A percentile compares a stretch with the other conserved stretches of the same genome.
These are phyloP conservation scores for Cytidiella melzeri DNA, from an alignment of 768 basidiomycete genomes.

Conservation along the genomic window DNA sequence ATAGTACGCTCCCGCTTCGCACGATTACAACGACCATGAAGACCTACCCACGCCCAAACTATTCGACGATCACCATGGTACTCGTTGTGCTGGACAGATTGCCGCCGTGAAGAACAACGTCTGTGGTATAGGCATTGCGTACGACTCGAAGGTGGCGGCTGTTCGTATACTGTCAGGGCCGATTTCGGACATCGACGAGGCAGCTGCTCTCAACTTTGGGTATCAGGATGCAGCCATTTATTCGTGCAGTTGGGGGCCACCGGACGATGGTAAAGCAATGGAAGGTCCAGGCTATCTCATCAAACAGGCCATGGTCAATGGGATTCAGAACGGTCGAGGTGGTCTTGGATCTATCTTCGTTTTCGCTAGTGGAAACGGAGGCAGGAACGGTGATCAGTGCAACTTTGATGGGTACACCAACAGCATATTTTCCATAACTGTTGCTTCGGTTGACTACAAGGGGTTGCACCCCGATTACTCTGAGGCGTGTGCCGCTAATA, in stretches of 20 bases:
- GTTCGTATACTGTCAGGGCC: slow-evolving; percentile 93
- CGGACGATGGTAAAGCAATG: slow-evolving; percentile 92
- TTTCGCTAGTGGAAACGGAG: slow-evolving; percentile 97
- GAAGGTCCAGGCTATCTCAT: slow-evolving; percentile 90
- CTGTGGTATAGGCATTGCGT: slow-evolving; percentile 93
- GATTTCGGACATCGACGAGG: slow-evolving; percentile 94
- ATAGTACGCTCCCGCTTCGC: slow-evolving; percentile 81
- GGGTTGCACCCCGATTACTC: slow-evolving; percentile 96
- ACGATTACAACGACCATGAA: slow-evolving; percentile 95
- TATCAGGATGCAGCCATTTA: slow-evolving; percentile 90
- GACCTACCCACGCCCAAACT: slow-evolving; percentile 82
- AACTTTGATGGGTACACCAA: slow-evolving; percentile 99
- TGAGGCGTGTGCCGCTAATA: slow-evolving; percentile 95
- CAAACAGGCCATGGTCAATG: slow-evolving; percentile 89
- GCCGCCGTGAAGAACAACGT: slow-evolving; percentile 89
- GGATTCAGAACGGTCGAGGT: slow-evolving; percentile 80
- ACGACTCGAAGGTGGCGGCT: slow-evolving; percentile 86
- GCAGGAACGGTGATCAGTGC: slow-evolving; percentile 87
- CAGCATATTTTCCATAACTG: slow-evolving; percentile 92
- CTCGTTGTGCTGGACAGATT: slow-evolving; percentile 95
- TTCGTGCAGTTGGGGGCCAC: slow-evolving; percentile 97
- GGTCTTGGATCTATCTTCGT: slow-evolving; percentile 94
- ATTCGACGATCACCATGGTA: slow-evolving; percentile 92
- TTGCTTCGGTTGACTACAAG: slow-evolving; percentile 90
- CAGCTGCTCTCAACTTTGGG: slow-evolving; percentile 89